A percentile compares a stretch with the other conserved stretches of the same genome.
These are phyloP conservation scores for Xylaria venustula DNA, from an alignment of 495 filamentous ascomycete genomes.

Conservation along the genomic window DNA sequence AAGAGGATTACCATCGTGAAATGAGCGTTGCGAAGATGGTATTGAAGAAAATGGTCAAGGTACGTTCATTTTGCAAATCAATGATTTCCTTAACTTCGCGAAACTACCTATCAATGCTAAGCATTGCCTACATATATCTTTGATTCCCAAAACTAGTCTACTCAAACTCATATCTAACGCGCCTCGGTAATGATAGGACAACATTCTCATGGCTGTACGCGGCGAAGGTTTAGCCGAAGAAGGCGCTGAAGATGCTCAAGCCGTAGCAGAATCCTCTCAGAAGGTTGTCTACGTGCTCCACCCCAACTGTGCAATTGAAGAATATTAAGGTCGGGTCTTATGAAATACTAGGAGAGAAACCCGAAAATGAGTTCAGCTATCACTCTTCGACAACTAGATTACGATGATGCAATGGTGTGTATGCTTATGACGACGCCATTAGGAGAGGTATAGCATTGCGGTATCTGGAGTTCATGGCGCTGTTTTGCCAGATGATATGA, in stretches of 20 bases:
- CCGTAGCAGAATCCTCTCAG: conserved; percentile 46
- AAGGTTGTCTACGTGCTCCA: conserved; percentile 85
- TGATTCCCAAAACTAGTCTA: no score
- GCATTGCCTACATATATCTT: not conserved
- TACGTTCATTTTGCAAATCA: conserved; percentile 39
- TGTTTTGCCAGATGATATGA: not conserved
- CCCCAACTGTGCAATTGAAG: conserved; percentile 86
- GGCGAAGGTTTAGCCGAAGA: conserved; percentile 75
- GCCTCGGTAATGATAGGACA: conserved; percentile 57
- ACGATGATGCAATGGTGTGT: not conserved
- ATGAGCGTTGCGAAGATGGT: conserved; percentile 79
- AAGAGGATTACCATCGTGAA: conserved; percentile 80
- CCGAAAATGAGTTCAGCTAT: not conserved
- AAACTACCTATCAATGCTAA: not conserved
- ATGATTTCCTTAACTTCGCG: not conserved
- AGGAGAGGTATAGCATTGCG: not conserved
- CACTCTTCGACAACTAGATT: not conserved
- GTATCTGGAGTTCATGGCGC: not conserved
- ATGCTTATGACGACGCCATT: not conserved
- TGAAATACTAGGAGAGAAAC: not conserved
- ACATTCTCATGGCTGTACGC: conserved; percentile 85
- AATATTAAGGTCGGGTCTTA: conserved; percentile 19
- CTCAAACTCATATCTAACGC: not conserved
- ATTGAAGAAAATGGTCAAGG: conserved; percentile 94
- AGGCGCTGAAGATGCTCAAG: conserved; percentile 40